Evolutionary conservation across 1,284 basidiomycete genomes (phyloP).

Genomic region (Cutaneotrichosporon daszewskae): DNA sequence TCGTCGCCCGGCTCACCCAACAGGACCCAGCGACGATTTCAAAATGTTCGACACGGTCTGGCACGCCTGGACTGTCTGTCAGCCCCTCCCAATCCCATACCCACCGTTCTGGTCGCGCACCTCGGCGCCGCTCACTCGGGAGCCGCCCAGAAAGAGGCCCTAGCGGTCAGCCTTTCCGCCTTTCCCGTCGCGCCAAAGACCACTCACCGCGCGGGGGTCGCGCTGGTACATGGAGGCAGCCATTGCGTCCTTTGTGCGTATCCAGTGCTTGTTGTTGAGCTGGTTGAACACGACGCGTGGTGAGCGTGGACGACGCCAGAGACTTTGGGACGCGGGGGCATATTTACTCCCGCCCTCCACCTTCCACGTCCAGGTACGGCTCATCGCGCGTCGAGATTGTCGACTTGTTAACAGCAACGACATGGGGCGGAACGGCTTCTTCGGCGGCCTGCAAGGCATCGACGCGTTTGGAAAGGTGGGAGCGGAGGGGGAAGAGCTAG

Average conservation of each 20-base stretch:
- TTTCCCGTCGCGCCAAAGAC: neutral
- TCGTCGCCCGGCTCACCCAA: constrained; percentile 52
- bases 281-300: constrained; percentile 11
- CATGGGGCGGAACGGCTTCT: constrained; percentile 47
- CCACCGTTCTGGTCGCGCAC: constrained; percentile 93
- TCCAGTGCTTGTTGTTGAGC: constrained; percentile 1
- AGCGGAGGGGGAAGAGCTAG: neutral
- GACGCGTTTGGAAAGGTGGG: constrained; percentile 97
- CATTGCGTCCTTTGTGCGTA: constrained; percentile 26
- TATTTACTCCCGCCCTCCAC: neutral
- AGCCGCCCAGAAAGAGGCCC: constrained; percentile 87
- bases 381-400: no score
- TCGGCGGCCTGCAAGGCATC: constrained; percentile 52
- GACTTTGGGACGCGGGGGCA: constrained; percentile 1
- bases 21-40: constrained; percentile 91
- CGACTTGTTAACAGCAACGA: no score
- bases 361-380: constrained; percentile 1
- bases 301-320: neutral
- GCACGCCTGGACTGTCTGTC: constrained; percentile 74
- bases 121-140: constrained; percentile 89
- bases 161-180: constrained; percentile 21
- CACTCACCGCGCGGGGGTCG: constrained; percentile 47
- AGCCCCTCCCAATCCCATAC: constrained; percentile 19
- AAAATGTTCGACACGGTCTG: constrained; percentile 96
- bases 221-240: constrained; percentile 48